These are phyloP conservation scores for Ogataea salicorniae DNA, from an alignment of 805 yeast species.

Conservation along the genomic window DNA sequence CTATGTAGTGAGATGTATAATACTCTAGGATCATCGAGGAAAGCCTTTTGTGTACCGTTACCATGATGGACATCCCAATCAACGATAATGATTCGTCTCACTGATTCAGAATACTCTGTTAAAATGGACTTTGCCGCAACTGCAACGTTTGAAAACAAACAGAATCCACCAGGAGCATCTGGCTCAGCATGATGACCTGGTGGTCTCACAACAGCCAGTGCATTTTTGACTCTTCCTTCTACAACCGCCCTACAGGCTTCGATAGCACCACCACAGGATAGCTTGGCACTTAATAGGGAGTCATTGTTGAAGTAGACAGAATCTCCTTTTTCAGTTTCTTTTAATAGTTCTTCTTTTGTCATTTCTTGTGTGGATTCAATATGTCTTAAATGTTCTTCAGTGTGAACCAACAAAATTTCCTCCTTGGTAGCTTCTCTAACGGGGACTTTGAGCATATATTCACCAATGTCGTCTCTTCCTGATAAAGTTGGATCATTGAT, in stretches of 20 bases:
- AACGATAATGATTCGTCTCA: constrained; percentile 71
- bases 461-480: constrained; percentile 73
- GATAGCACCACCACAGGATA: constrained; percentile 95
- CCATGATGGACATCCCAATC: constrained; percentile 99
- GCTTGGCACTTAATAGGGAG: constrained; percentile 76
- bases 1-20: constrained; percentile 89
- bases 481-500: constrained; percentile 73
- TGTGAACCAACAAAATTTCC: constrained; percentile 83
- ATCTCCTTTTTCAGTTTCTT: constrained; percentile 87
- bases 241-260: constrained; percentile 95
- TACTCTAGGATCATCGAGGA: constrained; percentile 83
- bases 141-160: constrained; percentile 93
- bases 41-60: constrained; percentile 94
- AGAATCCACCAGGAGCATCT: constrained; percentile 93
- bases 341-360: constrained; percentile 69
- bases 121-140: constrained; percentile 89
- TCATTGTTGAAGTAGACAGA: constrained; percentile 94
- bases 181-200: constrained; percentile 99
- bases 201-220: constrained; percentile 93
- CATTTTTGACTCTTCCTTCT: constrained; percentile 85
- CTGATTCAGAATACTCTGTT: constrained; percentile 81
- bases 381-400: constrained; percentile 70
- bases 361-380: constrained; percentile 71
- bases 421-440: constrained; percentile 83
- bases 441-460: constrained; percentile 82